These are phyloP conservation scores for Massariosphaeria phaeospora DNA, from an alignment of 495 filamentous ascomycete species.

Conservation along the genomic window DNA sequence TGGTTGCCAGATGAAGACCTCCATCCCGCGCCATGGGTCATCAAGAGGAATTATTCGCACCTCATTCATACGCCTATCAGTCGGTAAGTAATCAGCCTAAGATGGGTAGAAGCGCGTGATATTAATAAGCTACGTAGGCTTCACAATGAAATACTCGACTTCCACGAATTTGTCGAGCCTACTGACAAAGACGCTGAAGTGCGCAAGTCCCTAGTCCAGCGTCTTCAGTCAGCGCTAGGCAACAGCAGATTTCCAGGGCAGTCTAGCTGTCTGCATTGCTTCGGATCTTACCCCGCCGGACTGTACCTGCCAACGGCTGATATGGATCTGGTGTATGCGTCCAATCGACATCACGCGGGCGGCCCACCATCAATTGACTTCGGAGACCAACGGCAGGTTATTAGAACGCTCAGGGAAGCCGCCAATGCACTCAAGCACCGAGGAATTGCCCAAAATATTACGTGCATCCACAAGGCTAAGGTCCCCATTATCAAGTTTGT, in stretches of 20 bases:
- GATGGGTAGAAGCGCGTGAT: no score
- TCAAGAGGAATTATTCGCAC: no score
- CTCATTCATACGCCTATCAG: no score
- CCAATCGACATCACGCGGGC: constrained; percentile 50
- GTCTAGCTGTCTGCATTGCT: constrained; percentile 57
- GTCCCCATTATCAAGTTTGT: constrained; percentile 92
- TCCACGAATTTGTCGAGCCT: constrained; percentile 77
- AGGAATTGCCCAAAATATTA: constrained; percentile 49
- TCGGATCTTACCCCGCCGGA: constrained; percentile 87
- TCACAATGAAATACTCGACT: constrained; percentile 83
- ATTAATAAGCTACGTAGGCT: constrained; percentile 49
- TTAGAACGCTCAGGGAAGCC: constrained; percentile 46
- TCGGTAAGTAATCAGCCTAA: no score
- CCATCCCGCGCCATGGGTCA: constrained; percentile 48
- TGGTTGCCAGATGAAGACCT: constrained; percentile 52
- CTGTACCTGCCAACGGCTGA: constrained; percentile 88
- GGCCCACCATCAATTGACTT: constrained; percentile 25
- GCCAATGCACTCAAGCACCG: constrained; percentile 45
- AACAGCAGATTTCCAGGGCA: constrained; percentile 37
- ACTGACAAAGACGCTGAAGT: constrained; percentile 69
- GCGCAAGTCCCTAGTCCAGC: constrained; percentile 64
- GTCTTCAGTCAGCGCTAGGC: constrained; percentile 53
- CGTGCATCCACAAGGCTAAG: constrained; percentile 66
- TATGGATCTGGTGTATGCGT: constrained; percentile 87
- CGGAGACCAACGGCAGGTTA: background rate